These are phyloP conservation scores for Magnusiomyces ingens DNA, from an alignment of 1,139 yeast species.

Conservation along the genomic window DNA sequence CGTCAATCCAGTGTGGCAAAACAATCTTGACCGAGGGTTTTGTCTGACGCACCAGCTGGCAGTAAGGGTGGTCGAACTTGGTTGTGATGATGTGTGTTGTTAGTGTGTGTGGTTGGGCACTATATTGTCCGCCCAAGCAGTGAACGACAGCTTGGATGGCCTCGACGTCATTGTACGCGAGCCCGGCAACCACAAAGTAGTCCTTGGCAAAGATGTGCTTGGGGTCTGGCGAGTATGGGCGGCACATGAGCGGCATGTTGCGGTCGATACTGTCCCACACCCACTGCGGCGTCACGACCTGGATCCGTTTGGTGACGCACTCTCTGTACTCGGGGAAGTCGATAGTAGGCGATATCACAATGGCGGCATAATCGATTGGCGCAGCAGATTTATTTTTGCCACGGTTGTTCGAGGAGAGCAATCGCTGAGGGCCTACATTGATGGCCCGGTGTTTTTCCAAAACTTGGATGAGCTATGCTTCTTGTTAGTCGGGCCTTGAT, in stretches of 20 bases:
- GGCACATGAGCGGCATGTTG: conserved; percentile 41
- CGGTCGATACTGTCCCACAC: conserved; percentile 43
- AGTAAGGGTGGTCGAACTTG: conserved; percentile 42
- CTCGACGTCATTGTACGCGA: conserved; percentile 56
- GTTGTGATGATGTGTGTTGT: conserved; percentile 74
- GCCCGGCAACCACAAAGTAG: conserved; percentile 54
- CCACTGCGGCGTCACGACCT: conserved; percentile 66
- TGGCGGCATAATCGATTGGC: conserved; percentile 30
- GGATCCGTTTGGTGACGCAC: conserved; percentile 52
- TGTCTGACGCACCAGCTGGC: conserved; percentile 33
- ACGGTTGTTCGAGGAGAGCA: not conserved
- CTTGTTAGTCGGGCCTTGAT: no score
- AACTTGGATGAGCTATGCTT: not conserved
- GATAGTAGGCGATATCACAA: conserved; percentile 49
- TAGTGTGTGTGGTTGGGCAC: conserved; percentile 55
- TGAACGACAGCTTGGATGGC: conserved; percentile 58
- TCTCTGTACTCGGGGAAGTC: conserved; percentile 50
- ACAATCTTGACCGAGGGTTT: conserved; percentile 46
- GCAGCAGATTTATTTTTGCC: not conserved
- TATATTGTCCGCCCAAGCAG: conserved; percentile 69
- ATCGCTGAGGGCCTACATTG: not conserved
- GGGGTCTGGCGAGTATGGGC: conserved; percentile 62
- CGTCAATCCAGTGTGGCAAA: conserved; percentile 64
- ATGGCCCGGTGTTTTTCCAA: not conserved
- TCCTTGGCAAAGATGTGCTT: conserved; percentile 54